These are phyloP conservation scores for Trifolium fragiferum DNA, from an alignment of 306 rosid species.

Conservation along the genomic window DNA sequence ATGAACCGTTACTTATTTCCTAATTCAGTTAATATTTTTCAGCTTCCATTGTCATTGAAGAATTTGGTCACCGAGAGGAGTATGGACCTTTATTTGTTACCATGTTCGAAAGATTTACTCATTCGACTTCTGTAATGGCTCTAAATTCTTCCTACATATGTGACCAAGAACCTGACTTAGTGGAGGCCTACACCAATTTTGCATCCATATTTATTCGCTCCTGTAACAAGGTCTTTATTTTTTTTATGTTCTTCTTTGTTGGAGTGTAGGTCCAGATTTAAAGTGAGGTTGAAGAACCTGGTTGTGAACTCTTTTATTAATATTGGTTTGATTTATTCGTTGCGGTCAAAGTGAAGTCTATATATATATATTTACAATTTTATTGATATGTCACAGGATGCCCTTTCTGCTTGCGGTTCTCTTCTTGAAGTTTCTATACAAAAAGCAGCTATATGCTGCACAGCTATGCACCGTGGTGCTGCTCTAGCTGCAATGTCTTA, in stretches of 20 bases:
- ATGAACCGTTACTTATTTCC: slow-evolving; percentile 31
- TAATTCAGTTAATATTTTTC: slow-evolving; percentile 49
- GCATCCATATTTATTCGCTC: slow-evolving; percentile 81
- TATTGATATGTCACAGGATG: slow-evolving; percentile 67
- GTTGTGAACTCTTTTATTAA: slow-evolving; percentile 25
- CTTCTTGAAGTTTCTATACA: slow-evolving; percentile 89
- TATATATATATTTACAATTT: slow-evolving; percentile 27
- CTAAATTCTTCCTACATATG: slow-evolving; percentile 92
- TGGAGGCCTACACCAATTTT: slow-evolving; percentile 93
- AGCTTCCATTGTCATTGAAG: slow-evolving; percentile 94
- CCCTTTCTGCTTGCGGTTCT: slow-evolving; percentile 72
- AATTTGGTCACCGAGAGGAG: slow-evolving; percentile 84
- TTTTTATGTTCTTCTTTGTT: not conserved
- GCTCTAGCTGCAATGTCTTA: slow-evolving; percentile 97
- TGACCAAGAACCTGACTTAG: slow-evolving; percentile 99
- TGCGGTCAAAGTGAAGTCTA: slow-evolving; percentile 31
- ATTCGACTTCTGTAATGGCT: slow-evolving; percentile 86
- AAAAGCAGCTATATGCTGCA: slow-evolving; percentile 95
- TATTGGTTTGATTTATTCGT: slow-evolving; percentile 30
- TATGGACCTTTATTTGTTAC: slow-evolving; percentile 82
- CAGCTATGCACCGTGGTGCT: slow-evolving; percentile 99
- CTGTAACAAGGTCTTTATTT: slow-evolving; percentile 68
- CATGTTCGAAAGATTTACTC: slow-evolving; percentile 86
- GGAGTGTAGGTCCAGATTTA: slow-evolving; percentile 6
- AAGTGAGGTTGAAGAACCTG: slow-evolving; percentile 27